These are phyloP conservation scores for Plasmopara muralis DNA, from an alignment of 352 stramenopile species.

Conservation along the genomic window DNA sequence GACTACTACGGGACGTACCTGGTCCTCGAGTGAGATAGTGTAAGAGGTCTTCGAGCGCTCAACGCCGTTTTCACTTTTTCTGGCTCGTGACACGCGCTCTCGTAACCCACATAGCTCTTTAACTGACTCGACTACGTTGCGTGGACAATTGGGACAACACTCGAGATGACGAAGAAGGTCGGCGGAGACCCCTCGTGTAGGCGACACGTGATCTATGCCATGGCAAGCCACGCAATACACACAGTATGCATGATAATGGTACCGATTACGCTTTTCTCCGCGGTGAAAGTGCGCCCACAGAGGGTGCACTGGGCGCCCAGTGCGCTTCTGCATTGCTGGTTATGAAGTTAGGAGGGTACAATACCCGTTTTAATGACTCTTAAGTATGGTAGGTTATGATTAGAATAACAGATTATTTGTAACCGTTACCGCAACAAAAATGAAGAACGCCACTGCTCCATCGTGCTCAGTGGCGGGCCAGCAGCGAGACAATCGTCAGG, in stretches of 20 bases:
- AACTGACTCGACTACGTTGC: constrained; percentile 53
- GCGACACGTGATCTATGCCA: constrained; percentile 41
- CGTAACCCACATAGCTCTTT: constrained; percentile 48
- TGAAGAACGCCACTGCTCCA: constrained; percentile 31
- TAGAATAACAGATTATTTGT: no score
- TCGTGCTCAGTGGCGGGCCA: constrained; percentile 36
- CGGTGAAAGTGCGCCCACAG: constrained; percentile 79
- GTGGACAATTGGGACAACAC: constrained; percentile 61
- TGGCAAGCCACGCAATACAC: constrained; percentile 66
- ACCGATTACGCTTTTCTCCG: constrained; percentile 79
- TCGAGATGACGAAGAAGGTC: constrained; percentile 82
- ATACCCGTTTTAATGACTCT: constrained; percentile 17
- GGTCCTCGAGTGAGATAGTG: constrained; percentile 9
- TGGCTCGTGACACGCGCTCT: constrained; percentile 25
- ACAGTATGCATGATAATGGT: constrained; percentile 83
- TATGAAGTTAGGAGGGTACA: neutral
- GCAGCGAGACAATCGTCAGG: constrained; percentile 14
- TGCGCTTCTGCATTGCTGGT: constrained; percentile 36
- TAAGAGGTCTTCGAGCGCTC: neutral
- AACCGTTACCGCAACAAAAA: constrained; percentile 5
- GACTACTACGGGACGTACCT: constrained; percentile 11
- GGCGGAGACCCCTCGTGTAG: constrained; percentile 68
- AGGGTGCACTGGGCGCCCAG: constrained; percentile 61
- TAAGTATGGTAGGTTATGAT: neutral
- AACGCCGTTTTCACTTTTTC: constrained; percentile 11